Evolutionary conservation across 2,329 filamentous ascomycete genomes (phyloP).

Genomic region (Cordyceps fumosorosea): DNA sequence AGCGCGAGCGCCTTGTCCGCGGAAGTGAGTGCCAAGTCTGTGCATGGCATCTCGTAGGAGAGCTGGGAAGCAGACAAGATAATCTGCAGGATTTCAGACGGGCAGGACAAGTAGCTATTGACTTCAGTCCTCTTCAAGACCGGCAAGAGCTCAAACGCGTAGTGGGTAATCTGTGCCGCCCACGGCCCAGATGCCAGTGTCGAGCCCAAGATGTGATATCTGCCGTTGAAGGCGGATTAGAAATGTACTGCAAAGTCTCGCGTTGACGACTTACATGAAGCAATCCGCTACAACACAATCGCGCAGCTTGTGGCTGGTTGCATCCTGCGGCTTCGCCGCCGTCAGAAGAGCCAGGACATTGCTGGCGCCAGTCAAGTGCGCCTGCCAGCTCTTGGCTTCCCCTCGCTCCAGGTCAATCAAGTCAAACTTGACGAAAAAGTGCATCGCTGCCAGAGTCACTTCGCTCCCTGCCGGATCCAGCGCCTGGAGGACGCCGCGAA

Average conservation of each 20-base stretch:
- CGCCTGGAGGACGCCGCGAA: constrained; percentile 34
- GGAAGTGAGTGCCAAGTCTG: constrained; percentile 24
- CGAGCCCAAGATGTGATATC: constrained; percentile 35
- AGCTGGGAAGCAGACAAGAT: constrained; percentile 39
- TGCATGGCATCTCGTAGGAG: constrained; percentile 30
- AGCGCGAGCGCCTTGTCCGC: constrained; percentile 33
- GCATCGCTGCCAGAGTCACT: constrained; percentile 40
- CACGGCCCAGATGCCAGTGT: constrained; percentile 31
- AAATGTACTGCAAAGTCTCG: neutral
- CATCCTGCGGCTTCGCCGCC: constrained; percentile 21
- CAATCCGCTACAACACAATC: constrained; percentile 44
- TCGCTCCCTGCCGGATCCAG: constrained; percentile 36
- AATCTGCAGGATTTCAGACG: constrained; percentile 37
- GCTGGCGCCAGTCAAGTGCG: constrained; percentile 40
- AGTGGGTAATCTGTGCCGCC: constrained; percentile 32
- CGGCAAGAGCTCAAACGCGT: constrained; percentile 32
- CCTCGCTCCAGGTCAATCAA: constrained; percentile 41
- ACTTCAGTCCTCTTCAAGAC: constrained; percentile 36
- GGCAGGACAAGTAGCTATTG: constrained; percentile 37
- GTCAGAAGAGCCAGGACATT: constrained; percentile 33
- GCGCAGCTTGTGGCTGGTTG: constrained; percentile 30
- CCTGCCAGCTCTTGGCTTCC: constrained; percentile 36
- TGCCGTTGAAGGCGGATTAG: constrained; percentile 20
- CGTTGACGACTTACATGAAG: constrained; percentile 33
- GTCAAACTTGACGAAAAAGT: constrained; percentile 46